Evolutionary conservation across 176 grass and related monocot species (phyloP).

Genomic region (Ensete ventricosum): DNA sequence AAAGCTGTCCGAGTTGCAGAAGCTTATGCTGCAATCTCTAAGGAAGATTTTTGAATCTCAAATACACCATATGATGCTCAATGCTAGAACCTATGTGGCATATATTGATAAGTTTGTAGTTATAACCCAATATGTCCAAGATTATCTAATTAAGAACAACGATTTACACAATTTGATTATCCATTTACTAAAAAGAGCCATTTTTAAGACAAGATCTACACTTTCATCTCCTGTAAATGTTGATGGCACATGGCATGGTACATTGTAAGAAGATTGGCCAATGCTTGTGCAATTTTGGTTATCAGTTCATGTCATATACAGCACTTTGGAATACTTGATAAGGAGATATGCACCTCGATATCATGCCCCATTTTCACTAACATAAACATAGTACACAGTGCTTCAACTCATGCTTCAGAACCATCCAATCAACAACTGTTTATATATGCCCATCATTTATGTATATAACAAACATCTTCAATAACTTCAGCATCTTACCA

Average conservation of each 20-base stretch:
- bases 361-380: background rate
- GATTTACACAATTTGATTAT: background rate
- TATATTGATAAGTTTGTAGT: no score
- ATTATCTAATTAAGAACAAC: background rate
- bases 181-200: background rate
- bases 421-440: background rate
- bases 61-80: no score
- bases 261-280: background rate
- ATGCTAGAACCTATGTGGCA: no score
- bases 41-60: no score
- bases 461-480: background rate
- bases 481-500: conserved; percentile 28
- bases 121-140: no score
- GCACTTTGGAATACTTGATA: no score
- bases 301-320: no score
- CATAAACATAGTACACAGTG: background rate
- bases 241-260: background rate
- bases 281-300: background rate
- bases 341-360: background rate
- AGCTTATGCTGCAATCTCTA: background rate
- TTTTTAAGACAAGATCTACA: background rate
- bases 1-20: background rate
- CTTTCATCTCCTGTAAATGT: background rate
- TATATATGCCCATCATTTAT: background rate
- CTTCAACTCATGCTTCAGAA: background rate